Evolutionary conservation across 768 basidiomycete genomes (phyloP), one percentile per base, ranked within the genome.

Genomic region (Myochromella boudieri): DNA sequence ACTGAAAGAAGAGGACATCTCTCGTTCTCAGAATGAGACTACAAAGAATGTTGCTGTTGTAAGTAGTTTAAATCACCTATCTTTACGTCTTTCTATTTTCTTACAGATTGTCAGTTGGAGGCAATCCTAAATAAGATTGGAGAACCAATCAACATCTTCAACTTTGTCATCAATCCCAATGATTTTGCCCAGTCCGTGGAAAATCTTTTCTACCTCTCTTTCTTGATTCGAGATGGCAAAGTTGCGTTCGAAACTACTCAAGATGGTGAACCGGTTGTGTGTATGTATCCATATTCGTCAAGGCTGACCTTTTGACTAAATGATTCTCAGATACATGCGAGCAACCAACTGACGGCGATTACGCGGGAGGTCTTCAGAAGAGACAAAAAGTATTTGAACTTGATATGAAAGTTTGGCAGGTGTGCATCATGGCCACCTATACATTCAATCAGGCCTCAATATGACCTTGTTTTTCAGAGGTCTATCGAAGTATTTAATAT

Each of bases 171-270:
- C 52, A 95, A 99, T 61, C 97, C 97, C 10, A 67, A 85, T 22
- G 84, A 88, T 57, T 99, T 91, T 60, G 87, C 85, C 0, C 95
- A 99, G 61, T 91, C 90, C 0, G 92, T 98, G 11, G 97, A 99
- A 68, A 99, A 99, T 62, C 72, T 95, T 18, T 98, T 99, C 64
- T 94, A 97, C 60, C 75, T 95, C 2, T 92, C 91, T 0, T 98
- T 99, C 69, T 75, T 97, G 51, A 88, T 97, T 37, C 79, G 88
- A 24, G 90, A 95, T 53, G 92, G 87, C 2, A 79, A 81, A 58
- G 90, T 84, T 48, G 85, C 85, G 9, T 71, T 91, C 22, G 86
- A 92, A 53, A 76, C 78, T 5, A 70, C 77, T 25, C 71, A 80
- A 6, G 73, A 86, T 1, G 87, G 84, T 1, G 84, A 90, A 56